Base-by-base conservation (phyloP, 2,329 filamentous ascomycete species). In the Phyllosticta capitalensis region DNA sequence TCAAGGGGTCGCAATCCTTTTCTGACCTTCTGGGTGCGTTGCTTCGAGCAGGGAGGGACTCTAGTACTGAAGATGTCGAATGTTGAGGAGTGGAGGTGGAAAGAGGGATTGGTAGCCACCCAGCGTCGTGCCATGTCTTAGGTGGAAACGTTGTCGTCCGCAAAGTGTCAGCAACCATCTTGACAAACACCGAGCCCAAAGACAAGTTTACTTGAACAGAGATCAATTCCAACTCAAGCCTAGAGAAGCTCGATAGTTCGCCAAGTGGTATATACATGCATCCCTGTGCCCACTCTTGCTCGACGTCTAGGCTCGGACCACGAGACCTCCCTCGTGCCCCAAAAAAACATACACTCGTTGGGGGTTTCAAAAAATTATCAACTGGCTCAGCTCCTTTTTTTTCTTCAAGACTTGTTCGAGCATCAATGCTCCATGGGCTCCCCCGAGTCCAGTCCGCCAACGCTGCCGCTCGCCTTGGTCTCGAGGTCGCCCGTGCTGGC, bases 401-500 rank as follows among this genome's bases (percentile, higher is more conserved):
- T 53, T 14, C 21, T 26, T 22, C 51, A n/a, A n/a, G n/a, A n/a
- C n/a, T n/a, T n/a, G n/a, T n/a, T n/a, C 51, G 20, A 53, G n/a
- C 21, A 10, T 24, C 49, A 20, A 20, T 51, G 21, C 9, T 51
- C 49, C 49, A 51, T 20, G 17, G 19, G 21, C 49, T 22, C 49
- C 21, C 19, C 49, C 9, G 49, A 24, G 21, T 53, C 51, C 51
- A 53, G 21, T 7, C 52, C 52, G 12, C 54, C 19, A 17, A 9
- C 33, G 6, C 52, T 54, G 21, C 56, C 51, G 20, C 56, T 58
- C 22, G 56, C 56, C 7, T 54, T 45, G 24, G 50, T 54, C 19
- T 59, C 57, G 7, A 20, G 2, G 20, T 22, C 49, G 2, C 49
- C 21, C 6, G 49, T 51, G 49, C 38, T 26, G 12, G 24, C 38